Evolutionary conservation across 2,329 filamentous ascomycete genomes (phyloP), one percentile per base, ranked within the genome.

Genomic region (Huntiella moniliformis): DNA sequence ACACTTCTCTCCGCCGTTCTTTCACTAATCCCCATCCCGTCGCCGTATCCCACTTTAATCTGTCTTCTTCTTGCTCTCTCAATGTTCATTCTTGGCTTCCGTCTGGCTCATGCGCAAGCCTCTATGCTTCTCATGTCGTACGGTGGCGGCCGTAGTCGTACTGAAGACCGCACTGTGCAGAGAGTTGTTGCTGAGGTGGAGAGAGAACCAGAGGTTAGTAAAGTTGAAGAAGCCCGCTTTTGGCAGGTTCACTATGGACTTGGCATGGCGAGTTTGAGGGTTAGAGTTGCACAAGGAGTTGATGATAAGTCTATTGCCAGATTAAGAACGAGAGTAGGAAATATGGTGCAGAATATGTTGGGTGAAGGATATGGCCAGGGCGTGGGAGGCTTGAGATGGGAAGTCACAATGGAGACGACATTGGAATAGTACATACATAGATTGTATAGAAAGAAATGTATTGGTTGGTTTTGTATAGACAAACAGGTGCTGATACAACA

Each of bases 241-340:
- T 98, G 91, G 91, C 91, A 98, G 65, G 91, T 95, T 11, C 91
- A 98, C 62, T 95, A 96, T 59, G 87, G 88, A 1, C 68, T 96
- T 36, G 93, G 86, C 57, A 93, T 96, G 81, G 91, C 91, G 6
- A 95, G 92, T 58, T 61, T 98, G 53, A 92, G 85, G 60, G 62
- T 98, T 15, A 73, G 78, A 49, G 73, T 94, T 18, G 59, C 64
- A 4, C 66, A 63, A 51, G 79, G 78, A 4, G 66, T 62, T 39
- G 77, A 82, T 38, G 84, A 91, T 51, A 74, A 79, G 11, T 73
- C 78, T 4, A 65, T 92, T 49, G 69, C 70, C 49, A 80, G 79
- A 55, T 62, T 96, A 52, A 74, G 87, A 48, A 78, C 82, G 51
- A 77, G 83, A 39, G 74, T 95, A 42, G 71, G 74, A 12, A 79